Percentiles rank a stretch among this genome's conserved stretches.
Evolutionary conservation across 2,329 filamentous ascomycete species (phyloP).

Genomic region (Diplodia corticola): DNA sequence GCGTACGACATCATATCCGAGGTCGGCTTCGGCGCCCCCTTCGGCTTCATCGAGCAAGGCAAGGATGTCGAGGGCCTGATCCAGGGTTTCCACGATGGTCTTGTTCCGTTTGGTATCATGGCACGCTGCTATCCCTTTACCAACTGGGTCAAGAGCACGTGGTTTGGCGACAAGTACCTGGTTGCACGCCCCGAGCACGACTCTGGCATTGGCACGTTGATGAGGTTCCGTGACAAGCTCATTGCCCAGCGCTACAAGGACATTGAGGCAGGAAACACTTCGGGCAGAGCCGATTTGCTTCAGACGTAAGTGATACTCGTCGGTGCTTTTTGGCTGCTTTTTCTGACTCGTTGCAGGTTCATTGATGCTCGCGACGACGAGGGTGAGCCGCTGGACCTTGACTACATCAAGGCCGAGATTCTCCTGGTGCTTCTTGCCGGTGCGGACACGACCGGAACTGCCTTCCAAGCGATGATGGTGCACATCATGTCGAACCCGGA

Average conservation of each 20-base stretch:
- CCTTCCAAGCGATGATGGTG: slow-evolving; percentile 51
- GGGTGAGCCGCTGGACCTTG: slow-evolving; percentile 49
- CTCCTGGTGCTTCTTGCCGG: slow-evolving; percentile 55
- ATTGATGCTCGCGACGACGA: slow-evolving; percentile 40
- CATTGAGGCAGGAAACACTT: slow-evolving; percentile 48
- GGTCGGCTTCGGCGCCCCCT: slow-evolving; percentile 56
- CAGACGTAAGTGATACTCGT: slow-evolving; percentile 42
- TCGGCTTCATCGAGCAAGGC: slow-evolving; percentile 57
- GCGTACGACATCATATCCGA: slow-evolving; percentile 61
- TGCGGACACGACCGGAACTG: slow-evolving; percentile 55
- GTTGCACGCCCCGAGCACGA: slow-evolving; percentile 56
- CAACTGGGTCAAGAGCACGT: slow-evolving; percentile 56
- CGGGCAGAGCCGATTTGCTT: slow-evolving; percentile 53
- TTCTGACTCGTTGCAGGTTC: slow-evolving; percentile 28
- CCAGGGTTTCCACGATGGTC: slow-evolving; percentile 55
- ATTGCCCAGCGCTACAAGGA: slow-evolving; percentile 52
- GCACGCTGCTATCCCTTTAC: slow-evolving; percentile 56
- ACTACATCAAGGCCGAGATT: slow-evolving; percentile 57
- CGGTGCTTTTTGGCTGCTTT: not conserved
- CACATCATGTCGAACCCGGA: slow-evolving; percentile 43
- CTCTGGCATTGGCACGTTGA: slow-evolving; percentile 56
- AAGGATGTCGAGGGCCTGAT: slow-evolving; percentile 57
- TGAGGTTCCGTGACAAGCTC: slow-evolving; percentile 59
- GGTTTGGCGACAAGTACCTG: slow-evolving; percentile 52
- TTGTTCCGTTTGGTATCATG: slow-evolving; percentile 54